Evolutionary conservation across 495 filamentous ascomycete species (phyloP).

Genomic region (Usnea hakonensis): DNA sequence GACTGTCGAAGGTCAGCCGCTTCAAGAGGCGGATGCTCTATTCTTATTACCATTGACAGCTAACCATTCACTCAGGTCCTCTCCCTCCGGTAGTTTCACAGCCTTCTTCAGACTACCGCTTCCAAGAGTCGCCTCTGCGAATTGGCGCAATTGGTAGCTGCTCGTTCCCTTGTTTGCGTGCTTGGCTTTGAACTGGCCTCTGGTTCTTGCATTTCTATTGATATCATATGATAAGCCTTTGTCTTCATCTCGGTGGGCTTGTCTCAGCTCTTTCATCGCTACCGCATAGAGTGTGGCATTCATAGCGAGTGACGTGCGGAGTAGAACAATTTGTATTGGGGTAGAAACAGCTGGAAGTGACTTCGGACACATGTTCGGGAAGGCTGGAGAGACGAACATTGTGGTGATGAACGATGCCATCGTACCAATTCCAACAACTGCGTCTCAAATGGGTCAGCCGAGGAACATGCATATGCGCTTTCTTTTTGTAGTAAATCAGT

Average conservation of each 20-base stretch:
- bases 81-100: conserved; percentile 91
- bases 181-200: conserved; percentile 86
- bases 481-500: neutral
- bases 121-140: conserved; percentile 93
- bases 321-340: conserved; percentile 4
- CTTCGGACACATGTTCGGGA: conserved; percentile 32
- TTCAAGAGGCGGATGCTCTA: neutral
- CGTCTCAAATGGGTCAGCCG: conserved; percentile 5
- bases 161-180: conserved; percentile 79
- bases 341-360: conserved; percentile 29
- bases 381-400: conserved; percentile 51
- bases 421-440: neutral
- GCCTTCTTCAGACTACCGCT: conserved; percentile 93
- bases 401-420: conserved; percentile 66
- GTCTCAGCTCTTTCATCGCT: neutral
- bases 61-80: conserved; percentile 95
- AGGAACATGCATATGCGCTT: neutral
- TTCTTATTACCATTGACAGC: conserved; percentile 77
- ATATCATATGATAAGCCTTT: conserved; percentile 34
- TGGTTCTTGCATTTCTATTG: conserved; percentile 76
- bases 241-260: conserved; percentile 2
- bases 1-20: conserved; percentile 29
- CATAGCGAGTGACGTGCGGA: neutral
- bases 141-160: conserved; percentile 93
- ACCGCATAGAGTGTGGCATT: neutral